Evolutionary conservation across 345 rosid species (phyloP).

Genomic region (Hibiscus trionum): DNA sequence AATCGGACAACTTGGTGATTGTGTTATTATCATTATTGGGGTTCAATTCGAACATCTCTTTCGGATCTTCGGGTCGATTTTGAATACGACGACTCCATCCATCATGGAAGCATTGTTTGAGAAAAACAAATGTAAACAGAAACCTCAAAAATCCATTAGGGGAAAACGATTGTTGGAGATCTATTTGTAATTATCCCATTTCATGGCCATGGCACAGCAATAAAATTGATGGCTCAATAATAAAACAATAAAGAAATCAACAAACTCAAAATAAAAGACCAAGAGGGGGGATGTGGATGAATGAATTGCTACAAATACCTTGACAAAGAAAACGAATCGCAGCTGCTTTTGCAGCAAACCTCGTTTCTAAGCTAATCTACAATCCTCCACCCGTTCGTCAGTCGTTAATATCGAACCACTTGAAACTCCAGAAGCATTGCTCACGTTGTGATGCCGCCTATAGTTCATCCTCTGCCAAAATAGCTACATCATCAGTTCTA

Average conservation of each 20-base stretch:
- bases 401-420: constrained; percentile 2
- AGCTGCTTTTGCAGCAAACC: constrained; percentile 25
- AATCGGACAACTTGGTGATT: no score
- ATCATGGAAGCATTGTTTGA: no score
- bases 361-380: constrained; percentile 25
- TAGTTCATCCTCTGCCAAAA: constrained; percentile 14
- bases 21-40: no score
- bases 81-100: no score
- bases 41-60: no score
- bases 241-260: constrained; percentile 14
- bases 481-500: constrained; percentile 3
- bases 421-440: neutral
- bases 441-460: constrained; percentile 11
- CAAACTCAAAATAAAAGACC: constrained; percentile 2
- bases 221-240: neutral
- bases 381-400: constrained; percentile 20
- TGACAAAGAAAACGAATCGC: constrained; percentile 15
- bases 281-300: constrained; percentile 19
- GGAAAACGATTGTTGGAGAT: neutral
- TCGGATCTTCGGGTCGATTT: no score
- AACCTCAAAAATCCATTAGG: neutral
- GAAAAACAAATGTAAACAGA: neutral
- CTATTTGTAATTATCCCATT: constrained; percentile 6
- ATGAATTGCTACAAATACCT: constrained; percentile 44
- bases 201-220: constrained; percentile 1